A percentile compares a stretch with the other conserved stretches of the same genome.
Conservation (phyloP, 2,329 filamentous ascomycete species). For the Didymella keratinophila region DNA sequence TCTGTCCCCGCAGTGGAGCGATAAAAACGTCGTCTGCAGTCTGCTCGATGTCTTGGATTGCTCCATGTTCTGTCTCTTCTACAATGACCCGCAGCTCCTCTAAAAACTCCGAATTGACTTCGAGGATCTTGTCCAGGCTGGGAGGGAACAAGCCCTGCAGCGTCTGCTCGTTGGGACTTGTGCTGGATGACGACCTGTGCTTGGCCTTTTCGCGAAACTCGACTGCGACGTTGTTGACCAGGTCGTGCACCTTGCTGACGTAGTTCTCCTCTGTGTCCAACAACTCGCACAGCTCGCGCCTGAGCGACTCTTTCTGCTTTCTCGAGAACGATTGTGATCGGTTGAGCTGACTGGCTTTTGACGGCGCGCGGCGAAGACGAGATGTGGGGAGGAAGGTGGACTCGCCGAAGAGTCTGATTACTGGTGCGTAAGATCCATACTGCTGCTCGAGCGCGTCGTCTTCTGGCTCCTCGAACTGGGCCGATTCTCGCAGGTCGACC, state of each 20-base stretch:
- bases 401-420: constrained; percentile 82
- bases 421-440: constrained; percentile 78
- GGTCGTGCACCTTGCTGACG: constrained; percentile 82
- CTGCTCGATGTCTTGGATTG: constrained; percentile 76
- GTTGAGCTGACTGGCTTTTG: constrained; percentile 81
- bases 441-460: constrained; percentile 73
- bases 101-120: constrained; percentile 83
- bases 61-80: constrained; percentile 83
- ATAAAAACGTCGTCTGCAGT: constrained; percentile 52
- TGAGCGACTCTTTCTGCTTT: constrained; percentile 82
- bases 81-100: constrained; percentile 77
- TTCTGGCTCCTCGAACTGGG: constrained; percentile 67
- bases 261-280: constrained; percentile 95
- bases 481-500: constrained; percentile 58
- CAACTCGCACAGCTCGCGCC: constrained; percentile 88
- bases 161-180: constrained; percentile 75
- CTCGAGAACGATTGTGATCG: constrained; percentile 78
- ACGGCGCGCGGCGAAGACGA: constrained; percentile 83
- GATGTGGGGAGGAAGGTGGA: constrained; percentile 87
- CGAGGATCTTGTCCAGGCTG: constrained; percentile 80
- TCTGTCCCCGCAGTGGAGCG: constrained; percentile 45
- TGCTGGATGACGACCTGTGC: constrained; percentile 64
- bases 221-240: constrained; percentile 81
- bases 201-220: constrained; percentile 78
- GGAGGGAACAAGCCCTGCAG: constrained; percentile 80